Evolutionary conservation across 2,329 filamentous ascomycete genomes (phyloP).

Genomic region (Botrytis aclada): DNA sequence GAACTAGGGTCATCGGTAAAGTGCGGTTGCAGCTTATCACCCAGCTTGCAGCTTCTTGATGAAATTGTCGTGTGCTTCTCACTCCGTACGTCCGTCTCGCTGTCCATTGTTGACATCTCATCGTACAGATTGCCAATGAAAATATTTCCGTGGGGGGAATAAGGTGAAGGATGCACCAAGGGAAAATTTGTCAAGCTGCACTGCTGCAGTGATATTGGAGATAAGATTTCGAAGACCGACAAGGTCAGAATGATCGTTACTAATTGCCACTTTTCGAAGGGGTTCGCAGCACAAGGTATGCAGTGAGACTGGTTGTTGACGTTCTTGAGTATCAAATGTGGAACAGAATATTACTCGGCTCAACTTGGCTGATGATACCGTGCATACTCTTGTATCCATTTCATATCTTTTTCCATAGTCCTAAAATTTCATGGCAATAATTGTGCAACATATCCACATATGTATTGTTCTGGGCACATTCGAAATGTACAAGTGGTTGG

Average conservation of each 20-base stretch:
- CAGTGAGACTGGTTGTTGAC: conserved; percentile 9
- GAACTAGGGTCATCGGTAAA: conserved; percentile 8
- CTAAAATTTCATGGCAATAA: neutral
- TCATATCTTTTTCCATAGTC: neutral
- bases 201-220: conserved; percentile 7
- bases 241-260: neutral
- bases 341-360: neutral
- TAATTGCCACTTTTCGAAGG: neutral
- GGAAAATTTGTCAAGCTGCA: conserved; percentile 1
- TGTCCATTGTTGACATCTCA: neutral
- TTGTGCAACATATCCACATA: neutral
- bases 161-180: neutral
- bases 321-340: neutral
- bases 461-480: neutral
- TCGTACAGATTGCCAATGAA: conserved; percentile 4
- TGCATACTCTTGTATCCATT: neutral
- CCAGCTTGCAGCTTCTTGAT: neutral
- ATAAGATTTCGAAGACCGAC: conserved; percentile 5
- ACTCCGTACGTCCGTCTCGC: conserved; percentile 3
- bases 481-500: neutral
- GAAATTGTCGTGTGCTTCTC: conserved; percentile 2
- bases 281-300: neutral
- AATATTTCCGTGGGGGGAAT: neutral
- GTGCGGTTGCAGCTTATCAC: neutral
- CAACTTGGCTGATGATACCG: neutral